Evolutionary conservation across 2,329 filamentous ascomycete species (phyloP).

Genomic region (Hypocreales sp.): DNA sequence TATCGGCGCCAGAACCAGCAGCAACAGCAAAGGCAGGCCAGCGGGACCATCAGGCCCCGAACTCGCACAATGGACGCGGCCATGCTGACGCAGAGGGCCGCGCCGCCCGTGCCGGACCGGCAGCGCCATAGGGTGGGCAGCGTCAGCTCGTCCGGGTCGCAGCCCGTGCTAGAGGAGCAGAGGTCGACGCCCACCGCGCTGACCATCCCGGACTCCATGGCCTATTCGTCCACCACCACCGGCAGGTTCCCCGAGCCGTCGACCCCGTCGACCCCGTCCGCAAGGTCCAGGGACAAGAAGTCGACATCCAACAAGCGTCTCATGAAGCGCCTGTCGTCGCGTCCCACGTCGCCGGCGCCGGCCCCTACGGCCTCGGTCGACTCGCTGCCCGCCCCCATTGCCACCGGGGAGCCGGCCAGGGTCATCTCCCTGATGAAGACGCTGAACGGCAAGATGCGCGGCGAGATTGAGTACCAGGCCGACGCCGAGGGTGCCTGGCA

Average conservation of each 20-base stretch:
- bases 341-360: slow-evolving; percentile 41
- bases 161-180: slow-evolving; percentile 34
- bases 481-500: slow-evolving; percentile 49
- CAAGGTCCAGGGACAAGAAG: slow-evolving; percentile 23
- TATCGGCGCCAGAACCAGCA: slow-evolving; percentile 2
- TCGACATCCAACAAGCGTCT: slow-evolving; percentile 32
- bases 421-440: slow-evolving; percentile 64
- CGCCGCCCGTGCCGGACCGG: slow-evolving; percentile 22
- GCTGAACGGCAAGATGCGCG: slow-evolving; percentile 65
- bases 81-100: slow-evolving; percentile 28
- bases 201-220: slow-evolving; percentile 25
- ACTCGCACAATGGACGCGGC: slow-evolving; percentile 44
- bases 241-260: slow-evolving; percentile 18
- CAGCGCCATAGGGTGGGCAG: slow-evolving; percentile 53
- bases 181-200: slow-evolving; percentile 17
- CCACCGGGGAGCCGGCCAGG: slow-evolving; percentile 53
- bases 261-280: slow-evolving; percentile 7
- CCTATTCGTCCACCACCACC: slow-evolving; percentile 23
- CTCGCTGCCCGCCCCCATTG: slow-evolving; percentile 41
- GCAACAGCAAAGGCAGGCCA: slow-evolving; percentile 15
- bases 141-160: slow-evolving; percentile 46
- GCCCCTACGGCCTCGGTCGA: slow-evolving; percentile 42
- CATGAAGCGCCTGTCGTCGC: slow-evolving; percentile 37
- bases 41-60: slow-evolving; percentile 29
- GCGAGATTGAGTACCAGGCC: slow-evolving; percentile 57